Evolutionary conservation across 768 basidiomycete genomes (phyloP).

Genomic region (Rubroboletus satanas): DNA sequence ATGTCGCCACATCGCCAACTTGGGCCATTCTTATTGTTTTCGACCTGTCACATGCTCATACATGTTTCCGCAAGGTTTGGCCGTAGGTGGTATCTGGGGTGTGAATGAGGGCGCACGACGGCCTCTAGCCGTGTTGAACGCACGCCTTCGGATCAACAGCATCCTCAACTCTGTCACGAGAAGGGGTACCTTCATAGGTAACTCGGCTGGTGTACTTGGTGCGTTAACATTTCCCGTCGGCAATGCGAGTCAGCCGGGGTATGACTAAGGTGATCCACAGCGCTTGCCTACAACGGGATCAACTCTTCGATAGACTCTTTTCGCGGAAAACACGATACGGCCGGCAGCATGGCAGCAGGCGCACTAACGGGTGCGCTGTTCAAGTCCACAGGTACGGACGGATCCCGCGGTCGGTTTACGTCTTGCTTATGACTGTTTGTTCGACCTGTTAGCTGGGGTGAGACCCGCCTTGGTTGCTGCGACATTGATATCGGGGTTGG

Average conservation of each 20-base stretch:
- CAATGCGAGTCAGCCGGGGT: conserved; percentile 27
- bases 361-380: conserved; percentile 86
- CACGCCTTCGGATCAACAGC: conserved; percentile 92
- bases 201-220: conserved; percentile 98
- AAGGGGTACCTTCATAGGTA: conserved; percentile 96
- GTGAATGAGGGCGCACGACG: conserved; percentile 88
- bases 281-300: conserved; percentile 92
- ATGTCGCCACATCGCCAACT: conserved; percentile 50
- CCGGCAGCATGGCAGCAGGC: conserved; percentile 90
- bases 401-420: conserved; percentile 31
- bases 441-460: conserved; percentile 72
- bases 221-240: conserved; percentile 41
- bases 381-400: conserved; percentile 84
- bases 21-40: conserved; percentile 78
- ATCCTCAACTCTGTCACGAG: conserved; percentile 94
- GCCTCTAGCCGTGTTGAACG: conserved; percentile 81
- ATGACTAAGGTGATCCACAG: conserved; percentile 47
- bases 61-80: conserved; percentile 72
- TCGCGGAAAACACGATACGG: conserved; percentile 87
- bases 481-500: conserved; percentile 82
- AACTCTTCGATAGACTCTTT: conserved; percentile 89
- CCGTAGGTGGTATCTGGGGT: conserved; percentile 94
- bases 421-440: conserved; percentile 36
- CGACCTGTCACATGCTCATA: conserved; percentile 70
- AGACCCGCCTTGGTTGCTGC: conserved; percentile 87